Percentiles rank a stretch among this genome's conserved stretches.
These are phyloP conservation scores for Astragalus membranaceus DNA, from an alignment of 306 rosid species.

Conservation along the genomic window DNA sequence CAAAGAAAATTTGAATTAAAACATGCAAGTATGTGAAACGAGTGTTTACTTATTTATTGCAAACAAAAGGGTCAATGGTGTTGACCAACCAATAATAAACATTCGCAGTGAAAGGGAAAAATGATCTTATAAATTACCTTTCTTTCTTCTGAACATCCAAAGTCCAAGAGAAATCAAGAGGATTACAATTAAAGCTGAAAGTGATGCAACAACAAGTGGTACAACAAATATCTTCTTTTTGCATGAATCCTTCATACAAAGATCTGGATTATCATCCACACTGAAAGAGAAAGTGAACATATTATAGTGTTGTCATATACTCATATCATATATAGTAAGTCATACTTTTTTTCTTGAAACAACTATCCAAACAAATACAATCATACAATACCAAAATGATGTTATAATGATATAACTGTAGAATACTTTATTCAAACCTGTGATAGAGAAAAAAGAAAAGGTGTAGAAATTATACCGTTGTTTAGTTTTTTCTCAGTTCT, in stretches of 20 bases:
- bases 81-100: too few relatives aligned
- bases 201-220: slow-evolving; percentile 10
- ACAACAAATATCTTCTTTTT: neutral
- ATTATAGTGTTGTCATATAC: neutral
- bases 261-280: neutral
- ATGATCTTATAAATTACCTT: neutral
- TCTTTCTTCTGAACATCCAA: neutral
- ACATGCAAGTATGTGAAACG: neutral
- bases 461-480: too few relatives aligned
- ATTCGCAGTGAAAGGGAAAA: neutral
- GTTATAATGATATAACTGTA: too few relatives aligned
- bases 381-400: too few relatives aligned
- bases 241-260: neutral
- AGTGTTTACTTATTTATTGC: too few relatives aligned
- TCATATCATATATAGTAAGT: neutral
- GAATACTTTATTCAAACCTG: too few relatives aligned
- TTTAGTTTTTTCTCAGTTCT: too few relatives aligned
- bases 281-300: neutral
- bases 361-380: too few relatives aligned
- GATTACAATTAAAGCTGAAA: neutral
- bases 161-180: neutral
- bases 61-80: too few relatives aligned
- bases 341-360: too few relatives aligned
- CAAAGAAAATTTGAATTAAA: neutral
- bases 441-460: too few relatives aligned